Percentiles rank a stretch among this genome's conserved stretches.
These are phyloP conservation scores for Nakaseomyces bracarensis DNA, from an alignment of 1,139 yeast species.

Conservation along the genomic window DNA sequence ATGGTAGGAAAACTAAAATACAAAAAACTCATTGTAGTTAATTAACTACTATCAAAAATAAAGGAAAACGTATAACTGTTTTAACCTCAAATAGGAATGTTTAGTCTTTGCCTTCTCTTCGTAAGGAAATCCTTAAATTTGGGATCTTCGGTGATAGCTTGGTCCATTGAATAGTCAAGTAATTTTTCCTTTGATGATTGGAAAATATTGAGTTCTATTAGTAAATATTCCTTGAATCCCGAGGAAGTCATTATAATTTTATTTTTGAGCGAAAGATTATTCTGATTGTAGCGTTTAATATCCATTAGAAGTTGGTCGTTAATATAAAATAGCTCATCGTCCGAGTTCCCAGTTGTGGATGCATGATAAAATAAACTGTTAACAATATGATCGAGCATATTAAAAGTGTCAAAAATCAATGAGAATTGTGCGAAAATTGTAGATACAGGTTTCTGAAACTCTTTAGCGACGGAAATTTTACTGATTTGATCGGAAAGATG, in stretches of 20 bases:
- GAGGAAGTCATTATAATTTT: constrained; percentile 8
- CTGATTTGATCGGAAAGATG: constrained; percentile 1
- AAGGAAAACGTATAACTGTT: background rate
- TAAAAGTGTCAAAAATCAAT: background rate
- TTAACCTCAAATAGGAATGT: background rate
- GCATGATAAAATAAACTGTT: constrained; percentile 2
- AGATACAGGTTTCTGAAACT: background rate
- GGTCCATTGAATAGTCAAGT: constrained; percentile 3
- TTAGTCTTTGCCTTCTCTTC: constrained; percentile 3
- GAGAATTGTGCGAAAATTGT: constrained; percentile 2
- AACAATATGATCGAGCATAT: constrained; percentile 3
- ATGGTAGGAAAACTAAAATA: no score
- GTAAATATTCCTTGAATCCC: constrained; percentile 9
- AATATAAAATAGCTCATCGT: constrained; percentile 2
- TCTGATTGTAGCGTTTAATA: constrained; percentile 26
- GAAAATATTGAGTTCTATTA: background rate
- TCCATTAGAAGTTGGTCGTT: constrained; percentile 1
- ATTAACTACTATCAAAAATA: background rate
- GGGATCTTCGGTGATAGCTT: constrained; percentile 2
- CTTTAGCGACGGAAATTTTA: background rate
- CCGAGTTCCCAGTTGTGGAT: background rate
- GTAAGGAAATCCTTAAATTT: constrained; percentile 5
- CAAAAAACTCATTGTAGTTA: background rate
- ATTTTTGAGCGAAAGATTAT: constrained; percentile 8
- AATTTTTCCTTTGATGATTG: constrained; percentile 1